phyloP scores from a whole-genome alignment of 2,329 filamentous ascomycete species.

The Neurospora sp. region DNA sequence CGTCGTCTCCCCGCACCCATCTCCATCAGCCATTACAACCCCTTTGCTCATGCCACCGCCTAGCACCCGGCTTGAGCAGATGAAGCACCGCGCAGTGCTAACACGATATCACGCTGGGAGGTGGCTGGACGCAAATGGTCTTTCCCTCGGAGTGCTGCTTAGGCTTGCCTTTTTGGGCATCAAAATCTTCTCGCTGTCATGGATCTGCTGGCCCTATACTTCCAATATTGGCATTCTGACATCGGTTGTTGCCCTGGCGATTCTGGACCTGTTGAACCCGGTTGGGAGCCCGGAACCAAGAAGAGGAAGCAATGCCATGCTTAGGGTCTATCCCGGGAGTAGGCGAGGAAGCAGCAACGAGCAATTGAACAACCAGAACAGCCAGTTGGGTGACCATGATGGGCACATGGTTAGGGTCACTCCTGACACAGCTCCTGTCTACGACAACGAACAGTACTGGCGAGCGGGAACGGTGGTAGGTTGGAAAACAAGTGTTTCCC shows the following conservation, averaged over 20 bases:
- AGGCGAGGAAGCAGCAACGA: not conserved
- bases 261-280: slow-evolving; percentile 45
- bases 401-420: not conserved
- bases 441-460: not conserved
- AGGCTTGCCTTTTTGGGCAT: slow-evolving; percentile 54
- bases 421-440: not conserved
- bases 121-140: slow-evolving; percentile 22
- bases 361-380: not conserved
- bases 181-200: slow-evolving; percentile 57
- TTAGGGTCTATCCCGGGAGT: slow-evolving; percentile 3
- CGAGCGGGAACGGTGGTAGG: not conserved
- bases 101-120: slow-evolving; percentile 25
- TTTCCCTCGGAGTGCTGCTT: slow-evolving; percentile 26
- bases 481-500: slow-evolving; percentile 3
- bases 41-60: slow-evolving; percentile 43
- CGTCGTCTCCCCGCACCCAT: slow-evolving; percentile 2
- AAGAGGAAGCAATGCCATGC: slow-evolving; percentile 2
- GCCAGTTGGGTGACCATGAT: not conserved
- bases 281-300: not conserved
- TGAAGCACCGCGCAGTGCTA: slow-evolving; percentile 26
- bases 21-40: slow-evolving; percentile 19
- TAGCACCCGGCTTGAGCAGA: slow-evolving; percentile 23
- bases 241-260: slow-evolving; percentile 58
- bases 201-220: slow-evolving; percentile 63
- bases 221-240: slow-evolving; percentile 54